These are phyloP conservation scores for Mycosphaerella sp. DNA, from an alignment of 2,329 filamentous ascomycete genomes.

Conservation along the genomic window DNA sequence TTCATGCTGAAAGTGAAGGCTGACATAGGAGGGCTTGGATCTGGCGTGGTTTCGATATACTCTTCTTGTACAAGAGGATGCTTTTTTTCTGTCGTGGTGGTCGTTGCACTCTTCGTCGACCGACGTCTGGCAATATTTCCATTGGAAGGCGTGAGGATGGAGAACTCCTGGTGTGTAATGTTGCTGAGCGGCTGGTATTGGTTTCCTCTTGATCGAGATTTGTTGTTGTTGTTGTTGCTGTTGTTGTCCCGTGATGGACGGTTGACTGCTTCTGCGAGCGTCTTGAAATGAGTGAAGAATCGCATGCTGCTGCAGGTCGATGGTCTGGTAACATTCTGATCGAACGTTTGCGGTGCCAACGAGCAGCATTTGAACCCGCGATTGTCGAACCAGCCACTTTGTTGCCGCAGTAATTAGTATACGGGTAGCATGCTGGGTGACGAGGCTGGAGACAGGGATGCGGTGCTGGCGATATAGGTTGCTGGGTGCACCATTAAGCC, in stretches of 20 bases:
- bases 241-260: not conserved
- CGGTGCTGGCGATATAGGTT: not conserved
- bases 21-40: not conserved
- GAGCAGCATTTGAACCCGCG: not conserved
- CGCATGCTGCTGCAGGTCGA: conserved; percentile 8
- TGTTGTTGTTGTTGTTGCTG: not conserved
- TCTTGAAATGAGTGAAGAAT: conserved; percentile 6
- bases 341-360: not conserved
- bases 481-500: conserved; percentile 2
- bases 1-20: not conserved
- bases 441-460: conserved; percentile 6
- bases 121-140: conserved; percentile 11
- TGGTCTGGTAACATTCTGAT: not conserved
- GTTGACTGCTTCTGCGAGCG: not conserved
- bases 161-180: conserved; percentile 9
- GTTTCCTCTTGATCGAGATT: not conserved
- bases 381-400: not conserved
- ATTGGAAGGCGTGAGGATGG: conserved; percentile 3
- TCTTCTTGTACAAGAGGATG: not conserved
- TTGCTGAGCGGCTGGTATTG: conserved; percentile 4
- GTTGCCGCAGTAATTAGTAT: conserved; percentile 7
- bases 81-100: not conserved
- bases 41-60: not conserved
- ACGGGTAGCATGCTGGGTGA: not conserved
- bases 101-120: not conserved